These are phyloP conservation scores for Fusarium beomiforme DNA, from an alignment of 2,329 filamentous ascomycete genomes.

Conservation along the genomic window DNA sequence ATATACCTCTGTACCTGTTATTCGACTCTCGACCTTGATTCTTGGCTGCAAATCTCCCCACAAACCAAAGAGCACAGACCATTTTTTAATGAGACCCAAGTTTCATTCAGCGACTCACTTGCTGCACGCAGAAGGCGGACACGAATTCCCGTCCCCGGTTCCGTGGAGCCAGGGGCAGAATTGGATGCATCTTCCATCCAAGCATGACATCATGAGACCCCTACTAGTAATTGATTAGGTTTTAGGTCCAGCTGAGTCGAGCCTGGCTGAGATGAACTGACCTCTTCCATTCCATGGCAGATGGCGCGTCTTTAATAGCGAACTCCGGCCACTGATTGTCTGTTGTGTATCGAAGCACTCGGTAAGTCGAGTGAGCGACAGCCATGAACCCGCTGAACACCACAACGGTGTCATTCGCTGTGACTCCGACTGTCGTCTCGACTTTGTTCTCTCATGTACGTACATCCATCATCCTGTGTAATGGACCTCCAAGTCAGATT, in stretches of 20 bases:
- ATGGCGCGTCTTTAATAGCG: conserved; percentile 23
- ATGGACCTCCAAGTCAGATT: conserved; percentile 5
- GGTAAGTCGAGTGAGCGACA: background rate
- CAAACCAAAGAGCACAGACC: conserved; percentile 32
- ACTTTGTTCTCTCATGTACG: conserved; percentile 88
- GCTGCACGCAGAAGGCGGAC: conserved; percentile 16
- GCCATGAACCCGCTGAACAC: conserved; percentile 74
- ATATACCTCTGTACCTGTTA: background rate
- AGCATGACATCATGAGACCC: conserved; percentile 44
- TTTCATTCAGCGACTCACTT: conserved; percentile 28
- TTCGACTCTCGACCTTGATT: background rate
- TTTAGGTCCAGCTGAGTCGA: conserved; percentile 27
- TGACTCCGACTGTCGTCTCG: conserved; percentile 87
- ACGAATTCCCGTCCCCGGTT: conserved; percentile 12
- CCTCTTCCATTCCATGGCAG: conserved; percentile 9
- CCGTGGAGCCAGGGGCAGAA: conserved; percentile 34
- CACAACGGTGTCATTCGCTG: conserved; percentile 80
- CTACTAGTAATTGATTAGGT: conserved; percentile 17
- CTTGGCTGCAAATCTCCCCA: conserved; percentile 31
- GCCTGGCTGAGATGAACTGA: background rate
- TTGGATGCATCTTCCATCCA: conserved; percentile 7
- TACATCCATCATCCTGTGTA: conserved; percentile 13
- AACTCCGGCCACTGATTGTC: conserved; percentile 3
- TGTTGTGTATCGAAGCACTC: conserved; percentile 1
- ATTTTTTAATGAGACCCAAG: conserved; percentile 15